These are phyloP conservation scores for Trypethelium eluteriae DNA, from an alignment of 495 filamentous ascomycete genomes.

Conservation along the genomic window DNA sequence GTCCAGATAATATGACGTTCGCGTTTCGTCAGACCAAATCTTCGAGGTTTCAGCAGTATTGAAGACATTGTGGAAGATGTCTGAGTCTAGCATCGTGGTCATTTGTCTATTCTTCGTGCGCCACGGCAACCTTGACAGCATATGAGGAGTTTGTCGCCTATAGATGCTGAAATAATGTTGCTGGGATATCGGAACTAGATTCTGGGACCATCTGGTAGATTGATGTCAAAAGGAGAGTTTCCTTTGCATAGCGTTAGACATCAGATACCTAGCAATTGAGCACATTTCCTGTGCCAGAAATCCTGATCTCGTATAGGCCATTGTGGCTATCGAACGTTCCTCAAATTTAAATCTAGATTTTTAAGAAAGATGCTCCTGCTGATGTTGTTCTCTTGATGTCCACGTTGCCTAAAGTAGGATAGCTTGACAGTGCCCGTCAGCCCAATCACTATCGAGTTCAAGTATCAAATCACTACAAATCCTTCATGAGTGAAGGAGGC, in stretches of 20 bases:
- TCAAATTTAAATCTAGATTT: too few species aligned
- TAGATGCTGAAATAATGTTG: not conserved
- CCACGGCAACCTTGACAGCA: not conserved
- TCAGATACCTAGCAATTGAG: slow-evolving; percentile 2
- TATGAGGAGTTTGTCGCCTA: not conserved
- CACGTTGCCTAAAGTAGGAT: too few species aligned
- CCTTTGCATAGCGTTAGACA: not conserved
- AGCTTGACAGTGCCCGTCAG: too few species aligned
- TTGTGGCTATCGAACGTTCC: not conserved
- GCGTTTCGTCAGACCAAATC: slow-evolving; percentile 26
- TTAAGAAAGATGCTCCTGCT: too few species aligned
- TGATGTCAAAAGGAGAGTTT: not conserved
- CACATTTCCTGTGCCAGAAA: not conserved
- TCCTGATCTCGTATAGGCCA: not conserved
- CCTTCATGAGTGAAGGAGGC: too few species aligned
- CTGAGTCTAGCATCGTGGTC: slow-evolving; percentile 24
- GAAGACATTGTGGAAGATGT: slow-evolving; percentile 24
- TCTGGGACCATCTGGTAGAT: not conserved
- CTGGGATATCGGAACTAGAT: not conserved
- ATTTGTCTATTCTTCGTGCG: not conserved
- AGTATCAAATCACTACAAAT: too few species aligned
- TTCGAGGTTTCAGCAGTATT: slow-evolving; percentile 18
- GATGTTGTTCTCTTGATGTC: too few species aligned
- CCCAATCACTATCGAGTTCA: too few species aligned
- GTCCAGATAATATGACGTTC: slow-evolving; percentile 24